Conservation (phyloP, 495 filamentous ascomycete species). For the Penicillium paradoxum region DNA sequence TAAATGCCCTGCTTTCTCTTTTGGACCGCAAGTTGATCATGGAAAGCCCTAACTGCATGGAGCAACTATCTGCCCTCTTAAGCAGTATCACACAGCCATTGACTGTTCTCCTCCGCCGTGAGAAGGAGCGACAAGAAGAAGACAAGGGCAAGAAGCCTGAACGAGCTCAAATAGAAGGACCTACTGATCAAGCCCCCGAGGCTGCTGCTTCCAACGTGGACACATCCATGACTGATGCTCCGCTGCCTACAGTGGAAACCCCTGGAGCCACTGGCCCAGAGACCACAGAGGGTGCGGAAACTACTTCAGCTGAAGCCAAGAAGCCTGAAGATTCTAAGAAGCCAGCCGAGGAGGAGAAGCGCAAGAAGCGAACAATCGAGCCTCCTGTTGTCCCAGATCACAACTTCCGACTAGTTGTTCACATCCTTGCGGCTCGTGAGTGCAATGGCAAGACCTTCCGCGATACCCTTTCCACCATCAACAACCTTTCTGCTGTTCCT, state of each 20-base stretch:
- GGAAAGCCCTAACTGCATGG: conserved; percentile 94
- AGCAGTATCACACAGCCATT: conserved; percentile 86
- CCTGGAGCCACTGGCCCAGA: conserved; percentile 25
- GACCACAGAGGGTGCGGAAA: conserved; percentile 17
- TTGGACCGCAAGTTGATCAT: conserved; percentile 89
- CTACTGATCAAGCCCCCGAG: conserved; percentile 20
- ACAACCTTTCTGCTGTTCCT: conserved; percentile 90
- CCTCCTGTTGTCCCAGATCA: conserved; percentile 85
- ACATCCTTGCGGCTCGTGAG: conserved; percentile 91
- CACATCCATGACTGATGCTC: conserved; percentile 41
- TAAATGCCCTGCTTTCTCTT: conserved; percentile 84
- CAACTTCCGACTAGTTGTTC: conserved; percentile 88
- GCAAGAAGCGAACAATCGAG: conserved; percentile 70
- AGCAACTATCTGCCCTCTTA: conserved; percentile 79
- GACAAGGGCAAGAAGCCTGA: conserved; percentile 52
- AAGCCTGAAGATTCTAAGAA: conserved; percentile 37
- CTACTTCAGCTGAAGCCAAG: conserved; percentile 18
- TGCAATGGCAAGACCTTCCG: conserved; percentile 96
- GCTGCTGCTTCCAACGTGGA: conserved; percentile 26
- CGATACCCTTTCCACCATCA: conserved; percentile 94
- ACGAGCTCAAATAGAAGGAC: conserved; percentile 20
- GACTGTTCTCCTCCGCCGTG: conserved; percentile 72
- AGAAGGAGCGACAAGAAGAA: conserved; percentile 66
- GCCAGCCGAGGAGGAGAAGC: conserved; percentile 49
- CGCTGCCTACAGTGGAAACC: conserved; percentile 31